These are phyloP conservation scores for Tripterygium wilfordii DNA, from an alignment of 177 flowering plant species.

Conservation along the genomic window DNA sequence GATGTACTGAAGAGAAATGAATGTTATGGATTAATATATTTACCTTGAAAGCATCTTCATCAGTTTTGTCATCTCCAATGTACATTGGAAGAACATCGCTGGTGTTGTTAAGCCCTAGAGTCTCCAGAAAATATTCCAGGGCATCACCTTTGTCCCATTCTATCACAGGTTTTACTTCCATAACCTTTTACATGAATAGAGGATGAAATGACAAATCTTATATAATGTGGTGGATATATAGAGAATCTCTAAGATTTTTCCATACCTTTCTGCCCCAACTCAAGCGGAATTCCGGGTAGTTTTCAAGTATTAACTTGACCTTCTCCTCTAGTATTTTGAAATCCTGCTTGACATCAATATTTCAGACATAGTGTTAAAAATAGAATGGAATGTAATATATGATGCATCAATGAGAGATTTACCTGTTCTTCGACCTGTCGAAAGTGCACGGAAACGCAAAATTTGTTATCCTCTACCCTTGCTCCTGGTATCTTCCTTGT, in stretches of 20 bases:
- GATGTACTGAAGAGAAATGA: too few species aligned
- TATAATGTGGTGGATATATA: too few species aligned
- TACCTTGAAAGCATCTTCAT: conserved; percentile 75
- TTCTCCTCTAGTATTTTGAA: conserved; percentile 33
- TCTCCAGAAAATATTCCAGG: conserved; percentile 41
- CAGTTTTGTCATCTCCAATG: conserved; percentile 65
- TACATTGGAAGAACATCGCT: conserved; percentile 45
- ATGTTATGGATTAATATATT: too few species aligned
- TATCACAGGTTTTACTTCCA: conserved; percentile 58
- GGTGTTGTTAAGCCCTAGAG: conserved; percentile 34
- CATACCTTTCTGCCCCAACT: conserved; percentile 72
- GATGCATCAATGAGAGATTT: background rate
- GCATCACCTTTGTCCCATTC: conserved; percentile 72
- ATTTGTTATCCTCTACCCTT: conserved; percentile 64
- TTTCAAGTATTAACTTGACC: conserved; percentile 39
- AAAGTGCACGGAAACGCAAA: conserved; percentile 79
- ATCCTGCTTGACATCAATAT: conserved; percentile 30
- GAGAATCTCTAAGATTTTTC: too few species aligned
- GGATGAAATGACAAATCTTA: too few species aligned
- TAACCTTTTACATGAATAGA: conserved; percentile 20
- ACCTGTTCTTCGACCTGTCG: conserved; percentile 68
- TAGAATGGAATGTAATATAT: background rate
- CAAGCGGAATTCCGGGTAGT: conserved; percentile 40
- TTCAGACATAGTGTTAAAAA: background rate
- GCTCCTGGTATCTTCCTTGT: conserved; percentile 47